Evolutionary conservation across 371 early-diverging fungal genomes (phyloP).

Genomic region (Modicella reniformis): DNA sequence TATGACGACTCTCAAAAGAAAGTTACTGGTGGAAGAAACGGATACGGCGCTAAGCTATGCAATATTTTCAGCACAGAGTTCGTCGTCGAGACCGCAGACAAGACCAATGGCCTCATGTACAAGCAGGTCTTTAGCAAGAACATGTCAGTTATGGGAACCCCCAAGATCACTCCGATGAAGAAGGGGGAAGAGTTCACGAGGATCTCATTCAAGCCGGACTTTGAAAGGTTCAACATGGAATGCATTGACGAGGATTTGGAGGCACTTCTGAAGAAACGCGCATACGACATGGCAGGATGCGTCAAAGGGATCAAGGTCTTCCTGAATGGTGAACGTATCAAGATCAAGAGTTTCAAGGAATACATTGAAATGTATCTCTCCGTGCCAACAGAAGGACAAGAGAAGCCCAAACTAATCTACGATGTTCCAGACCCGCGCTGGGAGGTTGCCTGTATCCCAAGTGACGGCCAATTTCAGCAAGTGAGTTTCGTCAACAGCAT

Average conservation of each 20-base stretch:
- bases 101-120: conserved; percentile 77
- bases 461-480: conserved; percentile 98
- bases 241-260: conserved; percentile 90
- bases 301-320: conserved; percentile 90
- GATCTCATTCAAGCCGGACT: conserved; percentile 98
- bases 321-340: conserved; percentile 89
- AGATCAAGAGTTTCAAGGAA: conserved; percentile 90
- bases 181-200: conserved; percentile 83
- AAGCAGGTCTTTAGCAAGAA: conserved; percentile 90
- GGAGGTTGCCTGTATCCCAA: conserved; percentile 94
- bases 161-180: conserved; percentile 74
- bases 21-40: conserved; percentile 99
- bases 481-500: conserved; percentile 98
- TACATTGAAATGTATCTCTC: conserved; percentile 90
- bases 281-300: conserved; percentile 97
- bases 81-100: conserved; percentile 96
- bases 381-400: conserved; percentile 53
- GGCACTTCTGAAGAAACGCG: conserved; percentile 93
- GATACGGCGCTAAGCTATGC: conserved; percentile 99
- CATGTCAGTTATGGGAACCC: conserved; percentile 83
- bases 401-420: conserved; percentile 70
- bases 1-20: conserved; percentile 99
- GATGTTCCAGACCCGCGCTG: conserved; percentile 86
- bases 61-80: conserved; percentile 99
- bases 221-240: conserved; percentile 92